phyloP scores from a whole-genome alignment of 306 rosid species.

The Sphenostylis stenocarpa region DNA sequence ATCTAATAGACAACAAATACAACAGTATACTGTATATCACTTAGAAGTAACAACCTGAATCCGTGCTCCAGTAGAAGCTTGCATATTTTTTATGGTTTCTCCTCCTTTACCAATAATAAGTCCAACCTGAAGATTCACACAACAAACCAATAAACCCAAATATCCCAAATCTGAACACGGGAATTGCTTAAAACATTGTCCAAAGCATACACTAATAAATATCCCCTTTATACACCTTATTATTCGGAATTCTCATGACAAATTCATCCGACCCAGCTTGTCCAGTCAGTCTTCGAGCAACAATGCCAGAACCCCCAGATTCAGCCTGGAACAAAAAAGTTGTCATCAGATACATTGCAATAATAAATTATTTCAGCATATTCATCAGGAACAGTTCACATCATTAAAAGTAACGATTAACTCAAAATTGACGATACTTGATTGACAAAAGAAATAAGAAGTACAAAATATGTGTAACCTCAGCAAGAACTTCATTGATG shows the following conservation, averaged over 20 bases:
- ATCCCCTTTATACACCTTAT: slow-evolving; percentile 56
- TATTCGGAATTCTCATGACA: slow-evolving; percentile 70
- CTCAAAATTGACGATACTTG: background rate
- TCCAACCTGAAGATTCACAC: slow-evolving; percentile 66
- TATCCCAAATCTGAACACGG: background rate
- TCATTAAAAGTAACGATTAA: background rate
- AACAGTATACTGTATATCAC: background rate
- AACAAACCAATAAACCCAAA: background rate
- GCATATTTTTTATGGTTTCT: slow-evolving; percentile 92
- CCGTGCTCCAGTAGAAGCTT: slow-evolving; percentile 82
- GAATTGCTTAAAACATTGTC: background rate
- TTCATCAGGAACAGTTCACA: background rate
- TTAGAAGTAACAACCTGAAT: slow-evolving; percentile 65
- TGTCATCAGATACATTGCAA: background rate
- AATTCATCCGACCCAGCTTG: slow-evolving; percentile 78
- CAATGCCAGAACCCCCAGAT: slow-evolving; percentile 83
- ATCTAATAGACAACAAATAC: background rate
- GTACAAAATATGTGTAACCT: slow-evolving; percentile 23
- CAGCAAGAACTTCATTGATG: slow-evolving; percentile 84
- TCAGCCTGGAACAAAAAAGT: slow-evolving; percentile 70
- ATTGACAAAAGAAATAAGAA: background rate
- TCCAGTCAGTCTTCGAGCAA: slow-evolving; percentile 64
- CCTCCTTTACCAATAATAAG: slow-evolving; percentile 97
- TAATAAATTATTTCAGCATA: background rate
- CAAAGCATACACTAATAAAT: background rate